These are phyloP conservation scores for Colletotrichum chlorophyti DNA, from an alignment of 2,329 filamentous ascomycete species.

Conservation along the genomic window DNA sequence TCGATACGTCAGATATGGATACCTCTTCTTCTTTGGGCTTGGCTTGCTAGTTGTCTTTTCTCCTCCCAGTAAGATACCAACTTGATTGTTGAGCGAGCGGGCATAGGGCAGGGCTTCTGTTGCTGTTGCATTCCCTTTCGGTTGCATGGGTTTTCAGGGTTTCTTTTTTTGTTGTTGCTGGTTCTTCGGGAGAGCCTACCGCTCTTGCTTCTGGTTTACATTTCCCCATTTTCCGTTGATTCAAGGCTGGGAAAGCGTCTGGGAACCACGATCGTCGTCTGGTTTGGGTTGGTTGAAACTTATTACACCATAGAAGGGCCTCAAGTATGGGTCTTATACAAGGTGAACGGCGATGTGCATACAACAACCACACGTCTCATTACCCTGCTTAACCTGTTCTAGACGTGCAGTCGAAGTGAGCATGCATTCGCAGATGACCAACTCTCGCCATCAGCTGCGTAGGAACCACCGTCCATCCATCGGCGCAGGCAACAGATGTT, in stretches of 20 bases:
- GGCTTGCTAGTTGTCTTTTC: slow-evolving; percentile 17
- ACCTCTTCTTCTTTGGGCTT: neutral
- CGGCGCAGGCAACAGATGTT: too few species aligned
- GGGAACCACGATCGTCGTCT: too few species aligned
- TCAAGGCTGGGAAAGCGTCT: neutral
- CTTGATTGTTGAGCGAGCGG: slow-evolving; percentile 17
- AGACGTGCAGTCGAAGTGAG: too few species aligned
- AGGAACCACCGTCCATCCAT: too few species aligned
- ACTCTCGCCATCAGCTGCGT: too few species aligned
- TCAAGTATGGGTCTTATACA: neutral
- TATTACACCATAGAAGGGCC: neutral
- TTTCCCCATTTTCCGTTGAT: neutral
- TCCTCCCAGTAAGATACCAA: slow-evolving; percentile 18
- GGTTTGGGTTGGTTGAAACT: neutral
- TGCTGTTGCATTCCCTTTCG: neutral
- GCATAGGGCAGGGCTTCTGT: neutral
- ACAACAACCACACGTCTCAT: neutral
- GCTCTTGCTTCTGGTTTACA: neutral
- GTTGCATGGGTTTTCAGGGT: neutral
- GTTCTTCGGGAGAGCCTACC: neutral
- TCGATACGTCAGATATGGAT: neutral
- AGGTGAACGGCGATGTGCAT: neutral
- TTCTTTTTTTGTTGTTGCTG: neutral
- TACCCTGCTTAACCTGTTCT: too few species aligned
- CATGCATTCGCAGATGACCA: too few species aligned